A percentile compares a stretch with the other conserved stretches of the same genome.
Evolutionary conservation across 2,329 filamentous ascomycete genomes (phyloP).

Genomic region (Paracoccidioides lutzii): DNA sequence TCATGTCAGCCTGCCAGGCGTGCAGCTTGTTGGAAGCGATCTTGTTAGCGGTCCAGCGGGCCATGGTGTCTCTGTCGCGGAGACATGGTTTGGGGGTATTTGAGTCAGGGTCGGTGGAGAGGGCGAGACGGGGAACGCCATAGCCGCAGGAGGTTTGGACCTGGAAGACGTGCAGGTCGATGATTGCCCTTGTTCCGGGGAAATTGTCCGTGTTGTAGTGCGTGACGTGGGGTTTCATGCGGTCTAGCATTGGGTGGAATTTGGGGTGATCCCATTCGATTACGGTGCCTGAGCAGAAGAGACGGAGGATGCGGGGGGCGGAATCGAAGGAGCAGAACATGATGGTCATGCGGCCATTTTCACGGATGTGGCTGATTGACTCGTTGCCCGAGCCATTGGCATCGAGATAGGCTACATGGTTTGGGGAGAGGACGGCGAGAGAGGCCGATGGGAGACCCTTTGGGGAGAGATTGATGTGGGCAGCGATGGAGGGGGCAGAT

Average conservation of each 20-base stretch:
- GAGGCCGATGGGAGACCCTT: slow-evolving; percentile 55
- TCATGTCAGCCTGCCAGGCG: slow-evolving; percentile 46
- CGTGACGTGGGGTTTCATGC: slow-evolving; percentile 38
- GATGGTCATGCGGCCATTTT: slow-evolving; percentile 62
- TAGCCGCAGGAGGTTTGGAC: slow-evolving; percentile 56
- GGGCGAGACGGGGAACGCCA: slow-evolving; percentile 44
- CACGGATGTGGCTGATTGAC: slow-evolving; percentile 62
- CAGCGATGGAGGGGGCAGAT: slow-evolving; percentile 53
- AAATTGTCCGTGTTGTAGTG: background rate
- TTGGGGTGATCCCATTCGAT: slow-evolving; percentile 46
- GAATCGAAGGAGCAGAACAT: slow-evolving; percentile 58
- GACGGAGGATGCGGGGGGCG: slow-evolving; percentile 48
- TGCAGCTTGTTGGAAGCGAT: slow-evolving; percentile 38
- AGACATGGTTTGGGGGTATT: slow-evolving; percentile 24
- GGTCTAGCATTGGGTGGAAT: slow-evolving; percentile 34
- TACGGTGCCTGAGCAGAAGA: slow-evolving; percentile 48
- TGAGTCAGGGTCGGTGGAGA: slow-evolving; percentile 23
- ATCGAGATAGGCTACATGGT: slow-evolving; percentile 57
- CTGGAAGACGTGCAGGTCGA: slow-evolving; percentile 11
- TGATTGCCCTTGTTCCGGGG: background rate
- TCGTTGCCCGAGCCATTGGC: slow-evolving; percentile 63
- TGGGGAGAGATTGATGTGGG: slow-evolving; percentile 63
- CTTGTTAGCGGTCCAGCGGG: slow-evolving; percentile 38
- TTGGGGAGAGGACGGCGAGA: slow-evolving; percentile 47
- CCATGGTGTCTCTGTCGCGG: slow-evolving; percentile 44